Evolutionary conservation across 1,139 yeast species (phyloP).

Genomic region (Diutina neorugosa): DNA sequence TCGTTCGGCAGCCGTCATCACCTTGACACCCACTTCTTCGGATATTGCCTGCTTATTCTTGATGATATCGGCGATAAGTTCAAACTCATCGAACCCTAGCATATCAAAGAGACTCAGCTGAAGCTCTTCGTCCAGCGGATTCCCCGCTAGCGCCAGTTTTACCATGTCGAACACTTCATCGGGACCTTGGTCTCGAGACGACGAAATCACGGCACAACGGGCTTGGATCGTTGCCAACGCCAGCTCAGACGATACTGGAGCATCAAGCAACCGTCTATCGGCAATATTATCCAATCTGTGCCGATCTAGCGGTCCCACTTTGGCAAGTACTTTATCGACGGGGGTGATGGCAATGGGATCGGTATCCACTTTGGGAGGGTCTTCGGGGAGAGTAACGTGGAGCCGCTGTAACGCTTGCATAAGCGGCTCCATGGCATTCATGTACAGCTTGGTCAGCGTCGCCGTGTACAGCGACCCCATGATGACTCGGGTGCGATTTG

Average conservation of each 20-base stretch:
- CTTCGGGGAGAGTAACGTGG: constrained; percentile 12
- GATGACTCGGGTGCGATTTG: neutral
- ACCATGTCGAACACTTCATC: constrained; percentile 3
- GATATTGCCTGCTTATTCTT: constrained; percentile 31
- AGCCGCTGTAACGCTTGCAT: constrained; percentile 29
- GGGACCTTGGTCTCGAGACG: constrained; percentile 9
- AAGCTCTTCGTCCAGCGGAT: constrained; percentile 43
- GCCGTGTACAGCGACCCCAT: constrained; percentile 1
- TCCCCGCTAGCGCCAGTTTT: constrained; percentile 5
- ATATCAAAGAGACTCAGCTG: constrained; percentile 65
- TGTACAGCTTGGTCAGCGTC: constrained; percentile 57
- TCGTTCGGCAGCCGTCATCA: constrained; percentile 46
- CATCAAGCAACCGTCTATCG: constrained; percentile 6
- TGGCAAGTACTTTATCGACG: constrained; percentile 16
- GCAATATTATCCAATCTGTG: constrained; percentile 21
- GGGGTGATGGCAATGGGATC: constrained; percentile 20
- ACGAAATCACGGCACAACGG: constrained; percentile 6
- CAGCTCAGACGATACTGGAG: neutral
- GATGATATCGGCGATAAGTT: constrained; percentile 56
- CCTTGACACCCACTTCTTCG: constrained; percentile 12
- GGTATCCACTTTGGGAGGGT: constrained; percentile 21
- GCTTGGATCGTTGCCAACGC: neutral
- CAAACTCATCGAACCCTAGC: constrained; percentile 78
- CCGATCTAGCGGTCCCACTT: constrained; percentile 22
- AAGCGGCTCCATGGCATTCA: constrained; percentile 69